Evolutionary conservation across 768 basidiomycete genomes (phyloP).

Genomic region (Galerina marginata): DNA sequence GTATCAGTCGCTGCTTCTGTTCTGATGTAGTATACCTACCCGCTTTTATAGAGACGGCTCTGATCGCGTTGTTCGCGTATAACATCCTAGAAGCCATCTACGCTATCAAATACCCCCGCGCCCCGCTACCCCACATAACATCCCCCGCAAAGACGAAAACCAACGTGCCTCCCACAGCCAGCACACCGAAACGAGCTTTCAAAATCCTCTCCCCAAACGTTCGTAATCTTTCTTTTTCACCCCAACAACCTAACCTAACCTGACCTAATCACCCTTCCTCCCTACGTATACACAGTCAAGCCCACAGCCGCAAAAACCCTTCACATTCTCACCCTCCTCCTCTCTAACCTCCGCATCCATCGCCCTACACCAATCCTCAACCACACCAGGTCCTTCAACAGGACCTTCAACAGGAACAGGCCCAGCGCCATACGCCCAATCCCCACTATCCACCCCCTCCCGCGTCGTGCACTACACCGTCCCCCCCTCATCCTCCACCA

Average conservation of each 20-base stretch:
- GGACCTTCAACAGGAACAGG: background rate
- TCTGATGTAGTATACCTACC: background rate
- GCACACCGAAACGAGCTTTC: slow-evolving; percentile 42
- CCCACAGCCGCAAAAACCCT: slow-evolving; percentile 49
- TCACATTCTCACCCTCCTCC: slow-evolving; percentile 39
- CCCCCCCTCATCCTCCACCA: slow-evolving; percentile 35
- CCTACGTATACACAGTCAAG: slow-evolving; percentile 39
- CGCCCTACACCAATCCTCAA: slow-evolving; percentile 15
- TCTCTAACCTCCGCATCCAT: slow-evolving; percentile 35
- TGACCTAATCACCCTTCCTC: background rate
- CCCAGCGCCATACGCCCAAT: slow-evolving; percentile 36
- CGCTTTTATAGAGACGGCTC: slow-evolving; percentile 35
- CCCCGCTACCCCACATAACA: slow-evolving; percentile 35
- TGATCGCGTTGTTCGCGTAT: slow-evolving; percentile 38
- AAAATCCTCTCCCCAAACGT: slow-evolving; percentile 48
- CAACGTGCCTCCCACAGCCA: slow-evolving; percentile 23
- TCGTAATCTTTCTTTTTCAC: slow-evolving; percentile 8
- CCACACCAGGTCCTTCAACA: background rate
- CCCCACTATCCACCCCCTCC: slow-evolving; percentile 48
- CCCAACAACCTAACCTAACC: background rate
- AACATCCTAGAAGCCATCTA: slow-evolving; percentile 47
- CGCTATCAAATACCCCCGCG: slow-evolving; percentile 50
- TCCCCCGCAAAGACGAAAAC: slow-evolving; percentile 39
- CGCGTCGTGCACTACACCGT: slow-evolving; percentile 42
- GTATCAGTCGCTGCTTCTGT: background rate